Percentiles rank a stretch among this genome's conserved stretches.
These are phyloP conservation scores for Cochlearia excelsa DNA, from an alignment of 345 rosid genomes.

Conservation along the genomic window DNA sequence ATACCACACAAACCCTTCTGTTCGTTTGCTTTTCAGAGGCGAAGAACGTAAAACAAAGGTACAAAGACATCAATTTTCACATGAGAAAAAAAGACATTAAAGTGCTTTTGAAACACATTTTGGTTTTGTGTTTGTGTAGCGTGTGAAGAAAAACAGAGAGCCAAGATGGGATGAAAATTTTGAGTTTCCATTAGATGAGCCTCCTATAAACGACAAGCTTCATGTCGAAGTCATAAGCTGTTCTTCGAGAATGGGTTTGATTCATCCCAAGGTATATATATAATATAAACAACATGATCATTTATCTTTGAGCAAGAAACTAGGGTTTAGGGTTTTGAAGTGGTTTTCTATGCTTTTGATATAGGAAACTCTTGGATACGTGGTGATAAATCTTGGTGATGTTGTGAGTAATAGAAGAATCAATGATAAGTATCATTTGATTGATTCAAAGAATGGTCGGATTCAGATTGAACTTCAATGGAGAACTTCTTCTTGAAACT, in stretches of 20 bases:
- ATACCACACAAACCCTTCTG: slow-evolving; percentile 85
- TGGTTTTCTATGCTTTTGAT: neutral
- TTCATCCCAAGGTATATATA: slow-evolving; percentile 64
- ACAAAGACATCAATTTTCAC: neutral
- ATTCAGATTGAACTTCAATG: slow-evolving; percentile 81
- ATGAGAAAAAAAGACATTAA: neutral
- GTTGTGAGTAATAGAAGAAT: slow-evolving; percentile 73
- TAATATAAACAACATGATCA: slow-evolving; percentile 17
- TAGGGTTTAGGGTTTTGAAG: neutral
- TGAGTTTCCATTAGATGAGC: slow-evolving; percentile 73
- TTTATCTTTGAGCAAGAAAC: neutral
- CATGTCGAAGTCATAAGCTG: slow-evolving; percentile 79
- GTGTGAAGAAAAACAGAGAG: slow-evolving; percentile 75
- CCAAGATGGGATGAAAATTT: slow-evolving; percentile 97
- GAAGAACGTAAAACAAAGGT: slow-evolving; percentile 90
- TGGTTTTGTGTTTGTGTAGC: slow-evolving; percentile 39
- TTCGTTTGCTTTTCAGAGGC: slow-evolving; percentile 70
- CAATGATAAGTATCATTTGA: slow-evolving; percentile 80
- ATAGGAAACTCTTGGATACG: slow-evolving; percentile 76
- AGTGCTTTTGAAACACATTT: slow-evolving; percentile 5
- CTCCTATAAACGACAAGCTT: slow-evolving; percentile 68
- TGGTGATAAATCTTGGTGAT: slow-evolving; percentile 57
- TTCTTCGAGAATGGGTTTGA: slow-evolving; percentile 69
- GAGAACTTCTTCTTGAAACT: slow-evolving; percentile 56
- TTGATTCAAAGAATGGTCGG: slow-evolving; percentile 85